Conservation (phyloP, 257 asterid genomes). For the Nicotiana otophora region DNA sequence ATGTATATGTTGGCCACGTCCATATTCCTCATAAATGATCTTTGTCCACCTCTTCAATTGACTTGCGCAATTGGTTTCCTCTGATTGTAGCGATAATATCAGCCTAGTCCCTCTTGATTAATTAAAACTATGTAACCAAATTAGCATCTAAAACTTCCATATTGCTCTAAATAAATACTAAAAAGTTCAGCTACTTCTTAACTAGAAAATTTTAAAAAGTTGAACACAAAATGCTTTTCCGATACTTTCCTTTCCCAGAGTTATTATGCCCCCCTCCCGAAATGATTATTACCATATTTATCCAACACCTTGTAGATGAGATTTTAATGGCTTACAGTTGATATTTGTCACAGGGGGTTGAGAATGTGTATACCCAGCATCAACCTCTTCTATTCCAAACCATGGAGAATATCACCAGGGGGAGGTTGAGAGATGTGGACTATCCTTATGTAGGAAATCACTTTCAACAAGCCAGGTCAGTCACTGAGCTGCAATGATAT, state of each 20-base stretch:
- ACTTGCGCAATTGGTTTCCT: not conserved
- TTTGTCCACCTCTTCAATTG: not conserved
- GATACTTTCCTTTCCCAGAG: not conserved
- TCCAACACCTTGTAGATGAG: not conserved
- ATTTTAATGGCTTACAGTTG: conserved; percentile 11
- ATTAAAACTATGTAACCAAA: not conserved
- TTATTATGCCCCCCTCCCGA: not conserved
- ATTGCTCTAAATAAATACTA: not conserved
- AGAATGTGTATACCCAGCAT: conserved; percentile 98
- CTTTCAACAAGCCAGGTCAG: conserved; percentile 89
- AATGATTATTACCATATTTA: not conserved
- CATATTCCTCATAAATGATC: not conserved
- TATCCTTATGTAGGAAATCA: conserved; percentile 94
- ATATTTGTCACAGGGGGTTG: conserved; percentile 66
- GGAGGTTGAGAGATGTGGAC: conserved; percentile 93
- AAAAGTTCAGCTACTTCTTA: not conserved
- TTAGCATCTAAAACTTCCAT: not conserved
- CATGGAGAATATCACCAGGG: conserved; percentile 89
- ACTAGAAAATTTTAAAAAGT: not conserved
- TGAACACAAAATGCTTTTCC: not conserved
- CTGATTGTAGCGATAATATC: not conserved
- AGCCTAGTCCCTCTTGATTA: not conserved
- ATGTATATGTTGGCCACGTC: not conserved
- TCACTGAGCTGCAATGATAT: not conserved
- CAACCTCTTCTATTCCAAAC: conserved; percentile 87